Base-by-base conservation (phyloP, 495 filamentous ascomycete species). In the Penicillium arizonense region DNA sequence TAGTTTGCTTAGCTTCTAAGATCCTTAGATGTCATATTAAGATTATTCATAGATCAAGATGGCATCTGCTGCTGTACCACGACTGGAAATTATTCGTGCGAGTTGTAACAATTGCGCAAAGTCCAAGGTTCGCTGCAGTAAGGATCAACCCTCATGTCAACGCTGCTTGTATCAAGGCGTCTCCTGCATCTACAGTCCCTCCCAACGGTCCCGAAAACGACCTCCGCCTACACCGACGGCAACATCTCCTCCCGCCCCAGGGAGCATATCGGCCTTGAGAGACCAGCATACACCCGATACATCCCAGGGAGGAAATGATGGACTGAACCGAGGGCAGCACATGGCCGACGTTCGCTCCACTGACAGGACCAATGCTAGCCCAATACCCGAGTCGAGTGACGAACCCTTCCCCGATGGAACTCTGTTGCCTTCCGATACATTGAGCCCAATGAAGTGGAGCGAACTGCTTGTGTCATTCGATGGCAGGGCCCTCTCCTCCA, bases 111-210 rank as follows among this genome's bases (percentile, higher is more conserved):
- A 47, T 26, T 47, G 45, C 18, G 45, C 45, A 16, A 47, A 38
- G 35, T 47, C 45, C 3, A 47, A 47, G 20, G 45, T 47, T 24
- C 45, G 45, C 32, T 47, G 45, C 45, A 47, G 45, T 32, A 47
- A 47, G 45, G 45, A 47, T 47, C 45, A 47, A 47, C 45, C 45
- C 11, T 47, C 45, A 33, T 47, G 45, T 37, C 45, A 47, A 47
- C 45, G 45, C 16, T 47, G 45, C 23, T 5, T 47, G 45, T 47
- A 47, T 37, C 45, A 47, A 47, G 45, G 45, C 33, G 45, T 47
- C 30, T 32, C 45, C 10, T 47, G 45, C 45, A 35, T 47, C 18
- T 47, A 47, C 45, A 47, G 45, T 47, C 45, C 45, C 45, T 47
- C 45, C 13, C 45, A 47, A 37, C 45, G 45, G 45, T 47, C 45